Percentiles rank a stretch among this genome's conserved stretches.
These are phyloP conservation scores for Cladorrhinum samala DNA, from an alignment of 495 filamentous ascomycete species.

Conservation along the genomic window DNA sequence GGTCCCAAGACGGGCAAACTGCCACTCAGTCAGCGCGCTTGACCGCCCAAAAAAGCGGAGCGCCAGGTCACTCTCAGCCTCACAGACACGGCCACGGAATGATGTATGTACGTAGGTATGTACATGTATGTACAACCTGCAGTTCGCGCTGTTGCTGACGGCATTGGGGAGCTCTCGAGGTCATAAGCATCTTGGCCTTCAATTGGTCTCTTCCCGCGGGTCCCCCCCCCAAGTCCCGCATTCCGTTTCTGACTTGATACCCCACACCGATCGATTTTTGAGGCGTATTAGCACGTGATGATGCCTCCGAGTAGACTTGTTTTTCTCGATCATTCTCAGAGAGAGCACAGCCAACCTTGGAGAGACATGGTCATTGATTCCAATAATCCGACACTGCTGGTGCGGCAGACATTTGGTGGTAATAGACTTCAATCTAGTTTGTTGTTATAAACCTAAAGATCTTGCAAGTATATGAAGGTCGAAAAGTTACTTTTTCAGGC, in stretches of 20 bases:
- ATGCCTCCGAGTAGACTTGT: background rate
- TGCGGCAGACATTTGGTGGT: too few species aligned
- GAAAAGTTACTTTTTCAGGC: too few species aligned
- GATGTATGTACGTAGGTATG: background rate
- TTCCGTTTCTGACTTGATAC: background rate
- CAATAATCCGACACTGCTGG: too few species aligned
- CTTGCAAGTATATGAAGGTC: too few species aligned
- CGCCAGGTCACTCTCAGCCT: background rate
- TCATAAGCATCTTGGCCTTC: too few species aligned
- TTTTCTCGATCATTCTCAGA: too few species aligned
- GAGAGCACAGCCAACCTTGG: too few species aligned
- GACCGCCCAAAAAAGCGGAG: background rate
- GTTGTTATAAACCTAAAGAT: too few species aligned
- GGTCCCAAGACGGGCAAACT: too few species aligned
- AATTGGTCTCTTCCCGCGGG: background rate
- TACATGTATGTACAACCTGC: background rate
- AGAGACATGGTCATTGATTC: too few species aligned
- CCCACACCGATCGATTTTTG: background rate
- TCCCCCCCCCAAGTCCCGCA: background rate
- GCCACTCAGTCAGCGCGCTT: background rate
- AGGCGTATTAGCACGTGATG: background rate
- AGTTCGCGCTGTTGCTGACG: background rate
- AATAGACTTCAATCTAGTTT: too few species aligned
- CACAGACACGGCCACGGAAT: background rate
- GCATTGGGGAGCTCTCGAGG: too few species aligned